Evolutionary conservation across 1,139 yeast genomes (phyloP).

Genomic region (Saccharomyces hybrid): DNA sequence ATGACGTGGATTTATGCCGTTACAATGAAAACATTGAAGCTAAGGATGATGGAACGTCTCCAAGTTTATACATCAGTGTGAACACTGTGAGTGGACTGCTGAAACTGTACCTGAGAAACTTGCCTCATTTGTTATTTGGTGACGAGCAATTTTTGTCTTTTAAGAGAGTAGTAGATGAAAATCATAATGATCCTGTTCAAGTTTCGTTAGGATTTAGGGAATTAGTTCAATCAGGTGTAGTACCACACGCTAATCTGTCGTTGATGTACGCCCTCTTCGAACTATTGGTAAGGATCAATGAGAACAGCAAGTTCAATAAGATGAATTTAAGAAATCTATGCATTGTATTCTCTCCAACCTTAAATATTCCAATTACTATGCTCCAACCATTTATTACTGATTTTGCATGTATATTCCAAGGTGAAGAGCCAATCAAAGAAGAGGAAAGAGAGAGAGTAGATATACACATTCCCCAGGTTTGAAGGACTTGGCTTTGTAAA

Average conservation of each 20-base stretch:
- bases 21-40: conserved; percentile 22
- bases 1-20: conserved; percentile 58
- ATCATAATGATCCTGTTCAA: conserved; percentile 27
- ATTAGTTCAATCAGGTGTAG: conserved; percentile 27
- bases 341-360: conserved; percentile 81
- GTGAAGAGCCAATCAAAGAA: conserved; percentile 37
- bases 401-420: conserved; percentile 56
- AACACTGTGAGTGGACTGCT: conserved; percentile 76
- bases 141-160: conserved; percentile 38
- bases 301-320: conserved; percentile 59
- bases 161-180: conserved; percentile 33
- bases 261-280: conserved; percentile 59
- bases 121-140: conserved; percentile 62
- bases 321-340: conserved; percentile 77
- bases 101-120: conserved; percentile 64
- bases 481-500: conserved; percentile 9
- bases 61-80: conserved; percentile 39
- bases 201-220: conserved; percentile 31
- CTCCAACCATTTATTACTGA: conserved; percentile 58
- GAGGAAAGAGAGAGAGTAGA: conserved; percentile 32
- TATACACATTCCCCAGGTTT: conserved; percentile 33
- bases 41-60: conserved; percentile 23
- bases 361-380: conserved; percentile 62
- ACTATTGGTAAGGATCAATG: conserved; percentile 58
- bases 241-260: conserved; percentile 51